phyloP scores from a whole-genome alignment of 148 eudicot species.

The Nyssa sinensis region DNA sequence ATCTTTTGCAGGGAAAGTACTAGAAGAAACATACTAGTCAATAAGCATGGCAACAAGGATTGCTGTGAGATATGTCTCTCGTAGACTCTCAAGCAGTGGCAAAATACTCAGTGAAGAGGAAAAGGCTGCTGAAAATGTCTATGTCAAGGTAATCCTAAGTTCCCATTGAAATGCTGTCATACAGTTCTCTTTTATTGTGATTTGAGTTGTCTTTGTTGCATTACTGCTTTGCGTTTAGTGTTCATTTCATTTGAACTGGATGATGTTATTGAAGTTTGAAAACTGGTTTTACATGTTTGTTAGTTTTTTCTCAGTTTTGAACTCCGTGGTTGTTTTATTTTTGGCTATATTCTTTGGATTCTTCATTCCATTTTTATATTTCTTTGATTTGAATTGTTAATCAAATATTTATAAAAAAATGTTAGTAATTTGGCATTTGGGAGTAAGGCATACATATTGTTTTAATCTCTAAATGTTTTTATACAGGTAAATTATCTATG shows the following conservation, averaged over 20 bases:
- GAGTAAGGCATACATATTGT: not conserved
- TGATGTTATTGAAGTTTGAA: not conserved
- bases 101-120: constrained; percentile 88
- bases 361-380: not conserved
- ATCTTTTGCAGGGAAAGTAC: constrained; percentile 15
- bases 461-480: too few species aligned
- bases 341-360: not conserved
- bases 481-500: too few species aligned
- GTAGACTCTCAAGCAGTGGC: constrained; percentile 80
- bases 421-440: constrained; percentile 6
- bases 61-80: constrained; percentile 63
- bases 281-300: not conserved
- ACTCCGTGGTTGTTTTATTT: not conserved
- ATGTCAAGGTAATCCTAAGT: constrained; percentile 62
- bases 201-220: not conserved
- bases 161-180: not conserved
- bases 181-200: not conserved
- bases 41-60: constrained; percentile 63
- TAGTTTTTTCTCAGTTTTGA: not conserved
- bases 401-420: too few species aligned
- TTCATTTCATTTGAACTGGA: not conserved
- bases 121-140: constrained; percentile 97
- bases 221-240: not conserved
- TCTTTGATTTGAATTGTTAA: not conserved
- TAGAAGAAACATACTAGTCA: not conserved